Evolutionary conservation across 495 filamentous ascomycete genomes (phyloP).

Genomic region (Penicillium bovifimosum): DNA sequence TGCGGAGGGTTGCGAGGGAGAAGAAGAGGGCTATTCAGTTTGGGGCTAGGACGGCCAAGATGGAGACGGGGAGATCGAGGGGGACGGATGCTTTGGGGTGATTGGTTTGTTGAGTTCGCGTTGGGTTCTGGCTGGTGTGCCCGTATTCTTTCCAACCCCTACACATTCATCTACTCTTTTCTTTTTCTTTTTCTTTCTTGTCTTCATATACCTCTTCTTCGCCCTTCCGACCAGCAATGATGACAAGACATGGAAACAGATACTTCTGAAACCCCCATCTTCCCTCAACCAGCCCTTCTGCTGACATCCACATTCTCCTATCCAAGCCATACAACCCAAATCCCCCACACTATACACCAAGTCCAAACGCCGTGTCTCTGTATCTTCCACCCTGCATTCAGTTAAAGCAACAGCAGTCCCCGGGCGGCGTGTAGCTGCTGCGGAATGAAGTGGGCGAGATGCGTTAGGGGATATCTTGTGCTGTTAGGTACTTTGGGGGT

Average conservation of each 20-base stretch:
- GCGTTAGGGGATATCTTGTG: constrained; percentile 3
- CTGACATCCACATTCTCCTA: not conserved
- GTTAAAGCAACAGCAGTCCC: constrained; percentile 28
- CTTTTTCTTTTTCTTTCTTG: not conserved
- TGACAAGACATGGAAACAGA: constrained; percentile 47
- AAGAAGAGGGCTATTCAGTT: constrained; percentile 96
- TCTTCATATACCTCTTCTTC: not conserved
- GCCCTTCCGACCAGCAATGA: constrained; percentile 30
- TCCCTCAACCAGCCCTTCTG: not conserved
- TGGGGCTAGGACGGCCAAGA: constrained; percentile 78
- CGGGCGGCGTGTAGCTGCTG: constrained; percentile 18
- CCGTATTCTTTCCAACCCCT: not conserved
- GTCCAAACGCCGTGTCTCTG: not conserved
- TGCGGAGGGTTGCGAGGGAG: constrained; percentile 64
- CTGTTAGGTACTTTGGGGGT: not conserved
- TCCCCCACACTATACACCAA: not conserved
- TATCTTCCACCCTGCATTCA: not conserved
- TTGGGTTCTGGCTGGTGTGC: not conserved
- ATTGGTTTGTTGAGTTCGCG: constrained; percentile 1
- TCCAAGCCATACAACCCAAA: not conserved
- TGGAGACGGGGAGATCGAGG: constrained; percentile 67
- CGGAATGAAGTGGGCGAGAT: not conserved
- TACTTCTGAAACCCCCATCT: constrained; percentile 43
- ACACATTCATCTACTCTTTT: not conserved
- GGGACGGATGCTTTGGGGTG: constrained; percentile 54